Evolutionary conservation across 2,329 filamentous ascomycete species (phyloP), one percentile per base, ranked within the genome.

Genomic region (Elsinoe batatas): DNA sequence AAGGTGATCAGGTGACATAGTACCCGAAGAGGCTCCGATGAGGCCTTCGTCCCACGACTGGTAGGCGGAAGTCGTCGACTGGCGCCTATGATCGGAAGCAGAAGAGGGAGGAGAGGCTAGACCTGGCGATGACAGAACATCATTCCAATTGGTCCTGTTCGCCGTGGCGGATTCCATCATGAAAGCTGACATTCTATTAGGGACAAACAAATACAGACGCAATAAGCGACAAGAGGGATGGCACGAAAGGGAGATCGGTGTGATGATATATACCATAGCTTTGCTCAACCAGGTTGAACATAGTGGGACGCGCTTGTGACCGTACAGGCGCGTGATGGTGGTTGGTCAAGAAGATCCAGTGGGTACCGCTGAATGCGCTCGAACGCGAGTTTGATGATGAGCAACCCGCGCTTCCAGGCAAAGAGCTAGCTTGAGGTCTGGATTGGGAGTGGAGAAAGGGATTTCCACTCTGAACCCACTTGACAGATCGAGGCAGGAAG

Each of bases 301-400:
- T 51, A 37, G 47, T 26, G 32, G 35, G 35, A 51, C 47, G 47
- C 47, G 47, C 33, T 22, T 51, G 33, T 20, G 5, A 38, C 3
- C 10, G 11, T 5, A 33, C 20, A 51, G 33, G 33, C 33, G 47
- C 47, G 47, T 51, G 47, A 51, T 51, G 47, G 47, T 51, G 47
- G 35, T 36, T 37, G 47, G 35, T 15, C 17, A 37, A 17, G 11
- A 18, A 15, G 33, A 37, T 37, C 36, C 32, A 51, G 26, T 51
- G 47, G 47, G 7, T 38, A 51, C 47, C 18, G 18, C 47, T 18
- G 11, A 20, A 13, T 13, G 33, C 15, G 17, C 35, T 26, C 30
- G 26, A 35, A 35, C 47, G 33, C 33, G 47, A 20, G 33, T 51
- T 51, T 51, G 47, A 51, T 38, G 47, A 51, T 33, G 32, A 26